Conservation (phyloP, 2,329 filamentous ascomycete genomes). For the Mycogone perniciosa region DNA sequence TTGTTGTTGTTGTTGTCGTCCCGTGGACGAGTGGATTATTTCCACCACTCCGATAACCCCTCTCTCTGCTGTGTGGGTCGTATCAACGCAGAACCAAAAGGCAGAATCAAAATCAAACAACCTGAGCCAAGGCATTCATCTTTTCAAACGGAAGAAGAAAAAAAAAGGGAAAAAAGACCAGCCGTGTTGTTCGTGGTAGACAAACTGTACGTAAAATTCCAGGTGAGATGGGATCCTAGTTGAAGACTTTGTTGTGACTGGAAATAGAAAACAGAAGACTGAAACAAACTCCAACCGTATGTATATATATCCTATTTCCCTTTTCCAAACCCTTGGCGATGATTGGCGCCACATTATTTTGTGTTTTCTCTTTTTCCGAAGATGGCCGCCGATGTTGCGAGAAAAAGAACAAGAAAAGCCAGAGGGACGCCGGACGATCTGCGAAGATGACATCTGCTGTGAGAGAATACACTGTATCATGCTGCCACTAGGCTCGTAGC, state of each 20-base stretch:
- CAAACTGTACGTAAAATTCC: no score
- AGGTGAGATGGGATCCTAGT: conserved; percentile 2
- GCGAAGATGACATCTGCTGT: conserved; percentile 1
- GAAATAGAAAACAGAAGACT: not conserved
- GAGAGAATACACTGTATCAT: not conserved
- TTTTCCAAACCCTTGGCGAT: conserved; percentile 9
- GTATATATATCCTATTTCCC: conserved; percentile 10
- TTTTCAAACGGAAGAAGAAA: not conserved
- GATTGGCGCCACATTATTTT: conserved; percentile 10
- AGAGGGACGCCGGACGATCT: not conserved
- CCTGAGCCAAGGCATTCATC: not conserved
- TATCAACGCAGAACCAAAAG: not conserved
- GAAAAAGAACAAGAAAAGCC: conserved; percentile 9
- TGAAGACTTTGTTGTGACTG: conserved; percentile 1
- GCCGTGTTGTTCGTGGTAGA: not conserved
- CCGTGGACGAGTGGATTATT: not conserved
- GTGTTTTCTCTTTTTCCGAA: conserved; percentile 11
- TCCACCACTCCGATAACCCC: no score
- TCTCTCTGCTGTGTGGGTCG: no score
- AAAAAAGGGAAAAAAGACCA: not conserved
- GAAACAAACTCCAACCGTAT: conserved; percentile 12
- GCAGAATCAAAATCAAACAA: not conserved
- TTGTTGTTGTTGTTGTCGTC: not conserved
- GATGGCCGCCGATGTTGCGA: conserved; percentile 7
- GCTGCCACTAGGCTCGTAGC: conserved; percentile 5